A percentile compares a stretch with the other conserved stretches of the same genome.
These are phyloP conservation scores for Neopestalotiopsis sp. DNA, from an alignment of 2,329 filamentous ascomycete species.

Conservation along the genomic window DNA sequence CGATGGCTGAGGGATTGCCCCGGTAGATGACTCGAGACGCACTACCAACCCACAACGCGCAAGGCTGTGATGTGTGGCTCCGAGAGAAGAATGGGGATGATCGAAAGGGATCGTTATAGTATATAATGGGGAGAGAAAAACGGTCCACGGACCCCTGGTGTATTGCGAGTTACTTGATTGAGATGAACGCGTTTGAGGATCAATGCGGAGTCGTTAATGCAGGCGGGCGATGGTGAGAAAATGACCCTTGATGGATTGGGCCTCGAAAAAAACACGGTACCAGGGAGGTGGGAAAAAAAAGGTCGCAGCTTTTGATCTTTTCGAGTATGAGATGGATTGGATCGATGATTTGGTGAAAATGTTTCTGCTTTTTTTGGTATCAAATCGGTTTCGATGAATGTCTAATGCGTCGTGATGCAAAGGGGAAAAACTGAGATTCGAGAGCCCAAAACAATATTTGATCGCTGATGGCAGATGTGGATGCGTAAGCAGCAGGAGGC, in stretches of 20 bases:
- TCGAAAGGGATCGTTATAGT: conserved; percentile 26
- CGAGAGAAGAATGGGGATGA: conserved; percentile 19
- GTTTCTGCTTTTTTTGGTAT: not conserved
- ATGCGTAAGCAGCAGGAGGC: not conserved
- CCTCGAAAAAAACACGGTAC: conserved; percentile 22
- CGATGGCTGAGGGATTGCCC: conserved; percentile 10
- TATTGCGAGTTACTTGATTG: conserved; percentile 21
- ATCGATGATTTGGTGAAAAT: not conserved
- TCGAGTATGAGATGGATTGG: not conserved
- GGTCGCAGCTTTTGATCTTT: conserved; percentile 13
- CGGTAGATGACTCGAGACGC: conserved; percentile 9
- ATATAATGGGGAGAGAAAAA: conserved; percentile 30
- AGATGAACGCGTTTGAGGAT: conserved; percentile 31
- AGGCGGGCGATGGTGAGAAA: conserved; percentile 22
- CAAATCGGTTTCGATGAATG: not conserved
- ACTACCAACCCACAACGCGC: not conserved
- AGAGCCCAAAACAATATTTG: conserved; percentile 9
- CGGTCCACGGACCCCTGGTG: conserved; percentile 24
- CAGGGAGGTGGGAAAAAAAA: conserved; percentile 24
- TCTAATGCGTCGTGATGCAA: conserved; percentile 3
- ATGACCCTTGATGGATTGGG: conserved; percentile 22
- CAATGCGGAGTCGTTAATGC: conserved; percentile 32
- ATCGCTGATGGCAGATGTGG: not conserved
- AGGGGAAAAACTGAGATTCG: not conserved
- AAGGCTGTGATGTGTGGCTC: conserved; percentile 1